Conservation (phyloP, 352 stramenopile genomes). For the Globisporangium uncinulatum region DNA sequence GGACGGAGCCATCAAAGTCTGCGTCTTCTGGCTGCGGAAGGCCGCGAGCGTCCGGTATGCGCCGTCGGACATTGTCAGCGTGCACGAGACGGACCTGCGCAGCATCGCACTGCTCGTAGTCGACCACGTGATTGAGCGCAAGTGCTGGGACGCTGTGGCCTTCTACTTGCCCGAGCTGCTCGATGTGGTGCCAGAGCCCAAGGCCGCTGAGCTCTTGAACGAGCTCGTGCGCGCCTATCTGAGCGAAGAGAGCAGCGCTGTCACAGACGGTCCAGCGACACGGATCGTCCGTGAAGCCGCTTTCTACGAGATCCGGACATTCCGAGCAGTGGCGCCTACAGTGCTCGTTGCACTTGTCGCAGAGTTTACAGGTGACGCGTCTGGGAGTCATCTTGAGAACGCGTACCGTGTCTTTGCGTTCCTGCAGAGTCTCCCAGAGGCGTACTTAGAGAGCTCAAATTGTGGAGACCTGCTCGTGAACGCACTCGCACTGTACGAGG, state of each 20-base stretch:
- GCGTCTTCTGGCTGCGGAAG: conserved; percentile 52
- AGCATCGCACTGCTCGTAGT: conserved; percentile 38
- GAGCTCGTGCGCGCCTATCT: conserved; percentile 33
- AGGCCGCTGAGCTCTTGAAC: conserved; percentile 22
- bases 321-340: conserved; percentile 32
- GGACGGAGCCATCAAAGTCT: conserved; percentile 72
- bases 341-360: conserved; percentile 28
- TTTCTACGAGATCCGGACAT: conserved; percentile 73
- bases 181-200: conserved; percentile 21
- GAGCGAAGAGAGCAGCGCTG: conserved; percentile 12
- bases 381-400: neutral
- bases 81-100: conserved; percentile 16
- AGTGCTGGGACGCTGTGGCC: conserved; percentile 63
- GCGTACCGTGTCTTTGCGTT: conserved; percentile 21
- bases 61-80: conserved; percentile 7
- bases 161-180: conserved; percentile 71
- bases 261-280: conserved; percentile 19
- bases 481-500: conserved; percentile 8
- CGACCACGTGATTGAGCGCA: conserved; percentile 48
- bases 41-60: conserved; percentile 14
- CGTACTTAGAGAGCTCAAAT: conserved; percentile 23
- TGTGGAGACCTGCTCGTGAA: conserved; percentile 15
- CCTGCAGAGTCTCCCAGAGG: conserved; percentile 24
- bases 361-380: conserved; percentile 3
- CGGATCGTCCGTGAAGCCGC: conserved; percentile 62